Base-by-base conservation (phyloP, 202 grass and related monocot species). In the Saccharum hybrid region DNA sequence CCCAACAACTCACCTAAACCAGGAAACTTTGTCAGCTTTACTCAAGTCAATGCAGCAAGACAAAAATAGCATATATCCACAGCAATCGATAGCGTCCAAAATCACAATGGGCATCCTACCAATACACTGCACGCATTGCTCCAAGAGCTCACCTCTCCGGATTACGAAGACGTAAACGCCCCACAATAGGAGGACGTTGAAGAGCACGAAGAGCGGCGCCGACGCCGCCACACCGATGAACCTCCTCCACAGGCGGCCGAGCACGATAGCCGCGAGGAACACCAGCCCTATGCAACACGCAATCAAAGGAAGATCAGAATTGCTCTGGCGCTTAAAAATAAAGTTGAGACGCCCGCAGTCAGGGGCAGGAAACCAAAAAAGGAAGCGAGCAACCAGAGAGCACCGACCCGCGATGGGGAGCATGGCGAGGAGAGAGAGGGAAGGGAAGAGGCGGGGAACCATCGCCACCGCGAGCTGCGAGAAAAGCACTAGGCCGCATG, bases 151-250 rank as follows among this genome's bases (percentile, higher is more conserved):
- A 98, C 96, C 96, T 90, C 80, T 41, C 76, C 93, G 68, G 81
- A 93, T 96, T 41, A 90, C 64, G 51, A 88, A 89, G 9, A 98
- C 36, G 60, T 96, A 96, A 70, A 98, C 87, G 23, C 88, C 89
- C 96, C 93, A 96, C 73, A 94, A 40, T 78, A 96, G 90, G 16
- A 98, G 87, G 68, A 98, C 90, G 65, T 94, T 98, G 85, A 98
- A 98, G 43, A 98, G 91, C 65, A 98, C 93, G 82, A 98, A 94
- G 57, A 92, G 85, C 61, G 86, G 93, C 51, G 91, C 91, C 2
- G 89, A 94, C 71, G 84, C 91, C 52, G 57, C 72, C 68, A 96
- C 89, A 33, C 93, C 91, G 61, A 93, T 83, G 67, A 96, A 81
- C 78, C 89, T 89, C 85, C 89, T 86, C 85, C 86, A 98, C 49